Conservation (phyloP, 2,329 filamentous ascomycete species). For the Aspergillus terreus region DNA sequence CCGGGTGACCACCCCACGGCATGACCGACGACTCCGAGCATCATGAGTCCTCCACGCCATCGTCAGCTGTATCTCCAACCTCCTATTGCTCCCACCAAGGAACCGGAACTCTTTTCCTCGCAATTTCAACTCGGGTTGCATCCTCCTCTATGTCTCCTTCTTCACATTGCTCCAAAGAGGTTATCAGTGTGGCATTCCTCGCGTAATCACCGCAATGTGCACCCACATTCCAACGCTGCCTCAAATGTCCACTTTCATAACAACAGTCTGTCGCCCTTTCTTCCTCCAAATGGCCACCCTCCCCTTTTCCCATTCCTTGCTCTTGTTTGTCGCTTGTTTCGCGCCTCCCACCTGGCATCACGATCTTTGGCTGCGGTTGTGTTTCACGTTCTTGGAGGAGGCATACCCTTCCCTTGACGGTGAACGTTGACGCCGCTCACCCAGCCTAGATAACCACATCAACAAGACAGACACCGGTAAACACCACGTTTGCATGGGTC, state of each 20-base stretch:
- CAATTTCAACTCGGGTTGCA: neutral
- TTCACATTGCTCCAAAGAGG: conserved; percentile 6
- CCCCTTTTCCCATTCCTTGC: conserved; percentile 4
- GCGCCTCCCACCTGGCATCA: conserved; percentile 6
- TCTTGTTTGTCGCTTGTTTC: conserved; percentile 6
- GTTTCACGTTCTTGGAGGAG: conserved; percentile 1
- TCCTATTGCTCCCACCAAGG: too few relatives aligned
- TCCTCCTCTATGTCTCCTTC: neutral
- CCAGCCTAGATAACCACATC: neutral
- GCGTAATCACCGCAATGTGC: conserved; percentile 22
- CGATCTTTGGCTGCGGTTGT: conserved; percentile 6
- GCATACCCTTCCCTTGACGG: neutral
- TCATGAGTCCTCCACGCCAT: too few relatives aligned
- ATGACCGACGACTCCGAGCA: too few relatives aligned
- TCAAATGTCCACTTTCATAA: conserved; percentile 24
- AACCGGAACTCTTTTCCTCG: neutral
- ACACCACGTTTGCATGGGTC: neutral
- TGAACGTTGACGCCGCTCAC: neutral
- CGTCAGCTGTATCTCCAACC: too few relatives aligned
- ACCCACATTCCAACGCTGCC: conserved; percentile 24
- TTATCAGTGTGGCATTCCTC: conserved; percentile 28
- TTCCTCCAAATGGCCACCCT: conserved; percentile 8
- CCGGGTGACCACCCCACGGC: too few relatives aligned
- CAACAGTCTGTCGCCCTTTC: conserved; percentile 18
- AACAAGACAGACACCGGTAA: neutral